Conservation (phyloP, 441 rosid genomes). For the Euphorbia schlechtendalii region DNA sequence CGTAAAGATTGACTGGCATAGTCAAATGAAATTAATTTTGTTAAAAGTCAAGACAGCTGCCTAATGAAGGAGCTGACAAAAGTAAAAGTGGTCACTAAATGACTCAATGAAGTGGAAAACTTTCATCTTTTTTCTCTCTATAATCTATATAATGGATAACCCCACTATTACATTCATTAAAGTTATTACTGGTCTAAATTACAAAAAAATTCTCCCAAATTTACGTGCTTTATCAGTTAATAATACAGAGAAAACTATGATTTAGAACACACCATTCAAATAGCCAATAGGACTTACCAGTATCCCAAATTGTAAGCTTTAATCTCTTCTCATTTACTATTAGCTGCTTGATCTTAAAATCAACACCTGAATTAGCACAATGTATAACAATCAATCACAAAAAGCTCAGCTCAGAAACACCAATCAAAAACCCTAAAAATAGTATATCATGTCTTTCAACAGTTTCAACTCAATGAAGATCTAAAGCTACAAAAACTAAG, state of each 20-base stretch:
- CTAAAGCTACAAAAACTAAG: conserved; percentile 9
- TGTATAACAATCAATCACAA: conserved; percentile 3
- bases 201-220: conserved; percentile 7
- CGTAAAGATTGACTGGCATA: background rate
- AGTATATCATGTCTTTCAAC: background rate
- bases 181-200: background rate
- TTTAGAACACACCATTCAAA: background rate
- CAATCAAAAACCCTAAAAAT: background rate
- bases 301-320: conserved; percentile 97
- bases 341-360: conserved; percentile 88
- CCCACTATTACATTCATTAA: conserved; percentile 21
- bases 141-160: conserved; percentile 2
- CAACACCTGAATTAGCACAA: conserved; percentile 55
- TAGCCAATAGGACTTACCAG: conserved; percentile 40
- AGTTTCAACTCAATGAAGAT: conserved; percentile 17
- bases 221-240: conserved; percentile 7
- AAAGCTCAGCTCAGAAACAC: conserved; percentile 2
- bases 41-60: conserved; percentile 7
- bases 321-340: conserved; percentile 69
- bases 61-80: conserved; percentile 9
- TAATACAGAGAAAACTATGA: background rate
- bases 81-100: conserved; percentile 13
- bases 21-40: conserved; percentile 7
- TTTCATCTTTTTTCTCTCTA: background rate
- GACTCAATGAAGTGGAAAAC: background rate